phyloP scores from a whole-genome alignment of 1,139 yeast species.

The Pichia sp. region DNA sequence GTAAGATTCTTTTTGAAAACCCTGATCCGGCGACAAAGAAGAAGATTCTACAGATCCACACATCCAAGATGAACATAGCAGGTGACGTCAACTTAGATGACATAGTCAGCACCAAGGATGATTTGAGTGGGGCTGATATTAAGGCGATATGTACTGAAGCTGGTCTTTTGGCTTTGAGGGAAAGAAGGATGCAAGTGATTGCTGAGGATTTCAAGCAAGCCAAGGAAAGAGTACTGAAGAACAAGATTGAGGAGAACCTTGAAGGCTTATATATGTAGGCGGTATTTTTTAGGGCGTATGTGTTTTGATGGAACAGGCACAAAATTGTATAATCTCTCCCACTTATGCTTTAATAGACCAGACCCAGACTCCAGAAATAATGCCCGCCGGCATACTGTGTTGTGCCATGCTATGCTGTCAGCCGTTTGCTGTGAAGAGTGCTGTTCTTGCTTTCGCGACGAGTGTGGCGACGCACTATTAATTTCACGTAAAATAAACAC shows the following conservation, averaged over 20 bases:
- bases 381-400: too few relatives aligned
- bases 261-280: constrained; percentile 87
- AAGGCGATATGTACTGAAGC: constrained; percentile 84
- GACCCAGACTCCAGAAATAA: too few relatives aligned
- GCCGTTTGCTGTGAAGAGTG: constrained; percentile 1
- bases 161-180: constrained; percentile 49
- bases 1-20: constrained; percentile 93
- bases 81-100: constrained; percentile 87
- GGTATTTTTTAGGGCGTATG: not conserved
- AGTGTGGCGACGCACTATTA: not conserved
- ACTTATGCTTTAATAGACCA: not conserved
- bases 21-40: constrained; percentile 92
- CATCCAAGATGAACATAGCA: constrained; percentile 88
- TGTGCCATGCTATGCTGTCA: not conserved
- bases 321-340: not conserved
- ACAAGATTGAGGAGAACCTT: constrained; percentile 93
- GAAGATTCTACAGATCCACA: constrained; percentile 89
- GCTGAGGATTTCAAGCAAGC: constrained; percentile 94
- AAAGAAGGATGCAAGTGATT: constrained; percentile 96
- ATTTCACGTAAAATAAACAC: not conserved
- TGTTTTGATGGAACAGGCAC: not conserved
- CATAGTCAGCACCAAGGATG: constrained; percentile 88
- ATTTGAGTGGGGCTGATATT: constrained; percentile 95
- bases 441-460: not conserved
- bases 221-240: constrained; percentile 94